phyloP scores from a whole-genome alignment of 441 rosid genomes.

The Biscutella laevigata region DNA sequence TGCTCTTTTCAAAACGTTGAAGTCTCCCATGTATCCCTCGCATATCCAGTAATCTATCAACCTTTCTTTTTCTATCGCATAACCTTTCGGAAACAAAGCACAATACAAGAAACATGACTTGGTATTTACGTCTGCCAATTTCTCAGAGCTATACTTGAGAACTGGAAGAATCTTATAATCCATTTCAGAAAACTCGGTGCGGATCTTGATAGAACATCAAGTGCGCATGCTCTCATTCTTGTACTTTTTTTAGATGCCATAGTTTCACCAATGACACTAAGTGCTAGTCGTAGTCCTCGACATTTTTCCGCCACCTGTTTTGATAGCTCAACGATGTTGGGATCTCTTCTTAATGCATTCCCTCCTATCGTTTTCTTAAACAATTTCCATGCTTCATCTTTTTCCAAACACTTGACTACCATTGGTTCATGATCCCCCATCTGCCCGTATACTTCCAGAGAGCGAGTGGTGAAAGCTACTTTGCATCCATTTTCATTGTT shows the following conservation, averaged over 20 bases:
- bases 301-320: conserved; percentile 15
- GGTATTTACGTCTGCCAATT: background rate
- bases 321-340: no score
- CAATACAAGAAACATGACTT: conserved; percentile 27
- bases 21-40: conserved; percentile 23
- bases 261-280: conserved; percentile 11
- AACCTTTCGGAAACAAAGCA: conserved; percentile 23
- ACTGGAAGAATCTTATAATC: background rate
- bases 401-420: no score
- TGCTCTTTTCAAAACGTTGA: background rate
- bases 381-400: no score
- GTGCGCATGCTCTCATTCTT: conserved; percentile 26
- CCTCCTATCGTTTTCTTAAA: no score
- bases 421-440: no score
- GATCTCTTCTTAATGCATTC: no score
- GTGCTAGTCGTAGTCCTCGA: conserved; percentile 24
- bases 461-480: no score
- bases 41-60: conserved; percentile 26
- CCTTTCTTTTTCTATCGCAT: background rate
- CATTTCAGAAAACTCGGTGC: no score
- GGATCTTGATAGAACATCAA: background rate
- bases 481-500: no score
- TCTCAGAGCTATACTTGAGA: conserved; percentile 28
- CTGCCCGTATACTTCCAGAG: no score
- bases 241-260: conserved; percentile 16